Percentiles rank a stretch among this genome's conserved stretches.
Evolutionary conservation across 1,284 basidiomycete species (phyloP).

Genomic region (Boletus austroedulis): DNA sequence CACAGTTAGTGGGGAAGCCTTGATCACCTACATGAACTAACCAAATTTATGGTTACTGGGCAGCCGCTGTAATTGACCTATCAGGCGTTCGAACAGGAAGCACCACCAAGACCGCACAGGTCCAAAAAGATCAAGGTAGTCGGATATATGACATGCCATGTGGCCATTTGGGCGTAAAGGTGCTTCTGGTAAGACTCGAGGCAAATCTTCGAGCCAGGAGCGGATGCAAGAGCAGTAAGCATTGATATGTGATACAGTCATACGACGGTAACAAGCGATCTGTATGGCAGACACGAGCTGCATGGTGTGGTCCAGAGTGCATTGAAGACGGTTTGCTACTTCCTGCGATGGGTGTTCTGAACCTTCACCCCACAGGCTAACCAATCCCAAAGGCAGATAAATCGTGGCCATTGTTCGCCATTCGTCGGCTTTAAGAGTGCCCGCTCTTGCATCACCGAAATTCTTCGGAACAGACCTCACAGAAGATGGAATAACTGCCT

Average conservation of each 20-base stretch:
- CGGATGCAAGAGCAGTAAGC: too few species aligned
- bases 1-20: too few species aligned
- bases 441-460: constrained; percentile 1
- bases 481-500: neutral
- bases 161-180: constrained; percentile 3
- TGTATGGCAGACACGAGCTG: constrained; percentile 6
- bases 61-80: constrained; percentile 10
- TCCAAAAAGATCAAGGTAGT: constrained; percentile 1
- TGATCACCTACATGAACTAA: too few species aligned
- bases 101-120: constrained; percentile 8
- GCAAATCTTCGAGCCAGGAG: too few species aligned
- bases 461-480: constrained; percentile 1
- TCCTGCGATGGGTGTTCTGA: neutral
- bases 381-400: constrained; percentile 4
- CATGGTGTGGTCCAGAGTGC: constrained; percentile 6
- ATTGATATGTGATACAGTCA: neutral
- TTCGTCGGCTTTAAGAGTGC: constrained; percentile 6
- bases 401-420: constrained; percentile 3
- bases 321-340: too few species aligned
- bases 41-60: constrained; percentile 13
- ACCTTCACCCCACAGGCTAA: constrained; percentile 6
- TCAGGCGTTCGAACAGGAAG: constrained; percentile 10
- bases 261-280: constrained; percentile 6
- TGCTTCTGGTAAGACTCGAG: too few species aligned
- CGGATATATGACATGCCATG: constrained; percentile 8